A percentile compares a stretch with the other conserved stretches of the same genome.
These are phyloP conservation scores for Adansonia madagascariensis DNA, from an alignment of 441 rosid genomes.

Conservation along the genomic window DNA sequence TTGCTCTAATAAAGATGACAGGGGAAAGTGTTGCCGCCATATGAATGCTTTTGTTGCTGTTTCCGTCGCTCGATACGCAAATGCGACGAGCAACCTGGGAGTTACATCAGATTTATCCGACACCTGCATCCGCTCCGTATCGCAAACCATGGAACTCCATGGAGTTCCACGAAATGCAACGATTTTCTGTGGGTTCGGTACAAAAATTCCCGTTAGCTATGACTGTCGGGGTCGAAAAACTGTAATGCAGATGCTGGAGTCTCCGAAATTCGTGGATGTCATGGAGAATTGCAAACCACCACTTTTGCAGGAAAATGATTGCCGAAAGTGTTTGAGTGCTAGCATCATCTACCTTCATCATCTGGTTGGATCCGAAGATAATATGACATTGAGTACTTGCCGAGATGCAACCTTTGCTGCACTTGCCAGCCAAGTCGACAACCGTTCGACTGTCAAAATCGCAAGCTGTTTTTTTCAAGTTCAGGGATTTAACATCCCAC, in stretches of 20 bases:
- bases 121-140: conserved; percentile 62
- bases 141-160: conserved; percentile 68
- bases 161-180: conserved; percentile 84
- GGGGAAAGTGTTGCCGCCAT: conserved; percentile 92
- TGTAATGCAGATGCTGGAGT: conserved; percentile 72
- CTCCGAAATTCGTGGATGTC: conserved; percentile 67
- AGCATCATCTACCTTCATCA: conserved; percentile 70
- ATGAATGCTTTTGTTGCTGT: conserved; percentile 80
- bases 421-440: conserved; percentile 75
- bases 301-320: conserved; percentile 51
- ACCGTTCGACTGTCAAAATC: conserved; percentile 54
- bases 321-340: conserved; percentile 77
- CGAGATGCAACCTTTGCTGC: conserved; percentile 84
- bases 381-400: conserved; percentile 77
- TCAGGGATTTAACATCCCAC: conserved; percentile 54
- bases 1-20: conserved; percentile 65
- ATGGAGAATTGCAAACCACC: conserved; percentile 62
- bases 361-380: conserved; percentile 59
- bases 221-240: conserved; percentile 74
- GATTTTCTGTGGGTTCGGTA: conserved; percentile 78
- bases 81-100: conserved; percentile 69
- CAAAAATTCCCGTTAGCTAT: conserved; percentile 76
- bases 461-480: conserved; percentile 88
- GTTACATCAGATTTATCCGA: conserved; percentile 56
- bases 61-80: conserved; percentile 78